Base-by-base conservation (phyloP, 208 protist species). In the Endotrypanum monterogeii region DNA sequence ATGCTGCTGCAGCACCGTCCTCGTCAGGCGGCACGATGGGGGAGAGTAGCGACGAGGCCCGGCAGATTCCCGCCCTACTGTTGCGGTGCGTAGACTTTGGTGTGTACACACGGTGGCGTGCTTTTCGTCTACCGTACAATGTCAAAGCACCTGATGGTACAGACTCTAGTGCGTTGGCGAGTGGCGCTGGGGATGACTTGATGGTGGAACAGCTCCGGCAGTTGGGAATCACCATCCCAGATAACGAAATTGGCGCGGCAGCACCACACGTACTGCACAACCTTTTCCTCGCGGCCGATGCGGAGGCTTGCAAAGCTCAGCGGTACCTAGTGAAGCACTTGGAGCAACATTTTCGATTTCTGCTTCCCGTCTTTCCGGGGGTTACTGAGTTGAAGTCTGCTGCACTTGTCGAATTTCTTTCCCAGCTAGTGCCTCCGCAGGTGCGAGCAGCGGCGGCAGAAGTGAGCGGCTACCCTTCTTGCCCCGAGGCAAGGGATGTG, bases 61-160 rank as follows among this genome's bases (percentile, higher is more conserved):
- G 6, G 28, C 61, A 30, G 35, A 70, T 63, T 37, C 20, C 56
- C 28, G 23, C 44, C 30, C 52, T 76, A 0, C 48, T 95, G 52
- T 80, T 78, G 23, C 60, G 71, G 41, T 94, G 83, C 51, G 85
- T 96, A 25, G 92, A 96, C 80, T 92, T 93, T 71, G 83, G 87
- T n/a, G 92, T 96, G 37, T 96, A 96, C 83, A 84, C 87, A 2
- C 86, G 92, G 2, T 96, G 89, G 89, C 88, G 92, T 12, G 89
- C 92, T 8, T 95, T 96, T 67, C 88, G 92, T 14, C 82, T 96
- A 28, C 92, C 92, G 32, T 96, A 95, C 74, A 93, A 92, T 76
- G 87, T 95, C 14, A 96, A 96, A 73, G 75, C 73, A 1, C 76
- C 83, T 2, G 71, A 89, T 25, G 61, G 39, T 55, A 32, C 68